These are phyloP conservation scores for Sugiyamaella smithiae DNA, from an alignment of 805 yeast genomes.

Conservation along the genomic window DNA sequence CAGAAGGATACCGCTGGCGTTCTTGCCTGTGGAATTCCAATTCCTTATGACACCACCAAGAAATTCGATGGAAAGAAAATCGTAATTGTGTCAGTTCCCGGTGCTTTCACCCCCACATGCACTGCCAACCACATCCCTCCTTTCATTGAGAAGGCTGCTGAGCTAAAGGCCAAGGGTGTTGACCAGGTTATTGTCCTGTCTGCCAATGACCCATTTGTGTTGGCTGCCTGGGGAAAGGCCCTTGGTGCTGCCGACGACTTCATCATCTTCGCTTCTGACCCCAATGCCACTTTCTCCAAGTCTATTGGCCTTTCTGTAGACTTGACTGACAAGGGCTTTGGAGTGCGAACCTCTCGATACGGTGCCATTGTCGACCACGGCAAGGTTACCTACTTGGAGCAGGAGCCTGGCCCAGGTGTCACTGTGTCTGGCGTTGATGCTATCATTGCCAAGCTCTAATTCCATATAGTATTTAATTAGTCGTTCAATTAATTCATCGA, in stretches of 20 bases:
- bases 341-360: conserved; percentile 65
- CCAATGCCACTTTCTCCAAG: conserved; percentile 56
- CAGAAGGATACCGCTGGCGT: conserved; percentile 20
- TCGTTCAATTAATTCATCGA: background rate
- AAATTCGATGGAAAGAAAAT: conserved; percentile 48
- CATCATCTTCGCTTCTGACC: conserved; percentile 63
- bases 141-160: conserved; percentile 47
- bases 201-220: conserved; percentile 70
- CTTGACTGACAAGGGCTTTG: conserved; percentile 51
- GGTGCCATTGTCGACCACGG: conserved; percentile 67
- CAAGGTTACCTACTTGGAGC: conserved; percentile 49
- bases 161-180: conserved; percentile 57
- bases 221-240: conserved; percentile 63
- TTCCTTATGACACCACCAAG: conserved; percentile 34
- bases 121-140: conserved; percentile 71
- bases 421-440: conserved; percentile 48
- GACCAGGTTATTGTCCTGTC: conserved; percentile 62
- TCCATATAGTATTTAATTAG: background rate
- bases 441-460: conserved; percentile 38
- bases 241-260: conserved; percentile 39
- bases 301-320: conserved; percentile 58
- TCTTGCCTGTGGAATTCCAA: conserved; percentile 40
- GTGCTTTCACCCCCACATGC: conserved; percentile 86
- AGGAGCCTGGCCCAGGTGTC: conserved; percentile 45
- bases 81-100: conserved; percentile 75